Percentiles rank a stretch among this genome's conserved stretches.
Conservation (phyloP, 2,329 filamentous ascomycete genomes). For the Hypoxylon sp. region DNA sequence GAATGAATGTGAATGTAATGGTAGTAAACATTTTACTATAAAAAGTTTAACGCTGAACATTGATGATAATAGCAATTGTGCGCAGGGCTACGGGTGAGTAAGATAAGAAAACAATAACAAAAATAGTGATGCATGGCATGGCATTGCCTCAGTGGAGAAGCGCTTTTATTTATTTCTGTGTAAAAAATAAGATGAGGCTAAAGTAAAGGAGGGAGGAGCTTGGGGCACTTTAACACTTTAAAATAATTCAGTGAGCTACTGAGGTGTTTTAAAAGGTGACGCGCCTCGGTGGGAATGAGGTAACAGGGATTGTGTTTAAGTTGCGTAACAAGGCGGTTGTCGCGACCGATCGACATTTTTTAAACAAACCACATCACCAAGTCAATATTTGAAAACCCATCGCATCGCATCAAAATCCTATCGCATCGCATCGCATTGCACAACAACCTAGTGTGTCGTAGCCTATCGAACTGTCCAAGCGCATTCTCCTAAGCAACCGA, state of each 20-base stretch:
- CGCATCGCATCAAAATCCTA: constrained; percentile 32
- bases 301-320: constrained; percentile 44
- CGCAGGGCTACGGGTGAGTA: constrained; percentile 20
- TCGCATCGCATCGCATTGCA: constrained; percentile 32
- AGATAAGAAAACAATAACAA: constrained; percentile 27
- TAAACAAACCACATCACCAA: constrained; percentile 47
- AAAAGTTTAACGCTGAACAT: constrained; percentile 29
- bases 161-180: neutral
- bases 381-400: constrained; percentile 43
- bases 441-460: constrained; percentile 10
- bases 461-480: neutral
- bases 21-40: constrained; percentile 30
- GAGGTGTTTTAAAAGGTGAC: constrained; percentile 39
- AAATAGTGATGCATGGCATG: constrained; percentile 36
- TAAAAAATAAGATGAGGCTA: constrained; percentile 16
- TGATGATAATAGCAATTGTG: constrained; percentile 27
- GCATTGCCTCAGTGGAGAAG: constrained; percentile 35
- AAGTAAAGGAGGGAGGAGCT: constrained; percentile 30
- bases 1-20: constrained; percentile 2
- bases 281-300: constrained; percentile 36
- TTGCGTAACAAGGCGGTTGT: constrained; percentile 43
- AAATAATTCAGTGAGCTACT: constrained; percentile 20
- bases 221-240: constrained; percentile 26
- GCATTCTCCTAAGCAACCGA: constrained; percentile 10
- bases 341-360: constrained; percentile 47